Conservation (phyloP, 495 filamentous ascomycete genomes). For the Daldinia decipiens region DNA sequence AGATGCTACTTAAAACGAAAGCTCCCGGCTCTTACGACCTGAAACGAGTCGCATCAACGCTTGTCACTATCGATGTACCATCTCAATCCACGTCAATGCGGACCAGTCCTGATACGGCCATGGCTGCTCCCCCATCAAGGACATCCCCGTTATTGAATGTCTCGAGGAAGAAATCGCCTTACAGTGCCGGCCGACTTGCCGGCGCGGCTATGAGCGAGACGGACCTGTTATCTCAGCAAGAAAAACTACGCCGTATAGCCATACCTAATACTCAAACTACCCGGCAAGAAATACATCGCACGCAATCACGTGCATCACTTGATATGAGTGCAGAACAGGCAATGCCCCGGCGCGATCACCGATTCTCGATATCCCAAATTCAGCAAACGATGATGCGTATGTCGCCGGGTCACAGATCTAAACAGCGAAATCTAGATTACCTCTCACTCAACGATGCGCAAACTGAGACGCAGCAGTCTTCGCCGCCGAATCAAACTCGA, state of each 20-base stretch:
- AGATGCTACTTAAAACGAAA: slow-evolving; percentile 69
- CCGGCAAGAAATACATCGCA: slow-evolving; percentile 46
- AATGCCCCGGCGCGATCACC: slow-evolving; percentile 53
- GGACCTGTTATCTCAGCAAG: slow-evolving; percentile 62
- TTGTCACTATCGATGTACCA: slow-evolving; percentile 62
- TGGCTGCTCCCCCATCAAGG: slow-evolving; percentile 57
- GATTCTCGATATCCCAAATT: slow-evolving; percentile 54
- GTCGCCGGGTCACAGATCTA: slow-evolving; percentile 45
- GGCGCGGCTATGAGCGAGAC: slow-evolving; percentile 62
- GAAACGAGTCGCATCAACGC: slow-evolving; percentile 65
- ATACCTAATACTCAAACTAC: slow-evolving; percentile 47
- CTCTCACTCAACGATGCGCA: slow-evolving; percentile 49
- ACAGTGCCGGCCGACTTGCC: slow-evolving; percentile 50
- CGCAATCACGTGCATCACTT: slow-evolving; percentile 54
- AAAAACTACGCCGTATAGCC: slow-evolving; percentile 62
- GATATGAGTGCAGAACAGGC: slow-evolving; percentile 50
- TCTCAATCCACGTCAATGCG: slow-evolving; percentile 45
- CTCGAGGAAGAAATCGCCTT: slow-evolving; percentile 48
- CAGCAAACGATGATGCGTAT: slow-evolving; percentile 55
- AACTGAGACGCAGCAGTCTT: slow-evolving; percentile 49
- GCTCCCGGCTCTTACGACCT: slow-evolving; percentile 76
- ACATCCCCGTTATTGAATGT: slow-evolving; percentile 52
- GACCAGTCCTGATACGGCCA: slow-evolving; percentile 54
- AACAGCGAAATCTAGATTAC: slow-evolving; percentile 55
- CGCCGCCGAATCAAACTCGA: slow-evolving; percentile 51